Evolutionary conservation across 106 monocot genomes (phyloP).

Genomic region (Acorus gramineus): DNA sequence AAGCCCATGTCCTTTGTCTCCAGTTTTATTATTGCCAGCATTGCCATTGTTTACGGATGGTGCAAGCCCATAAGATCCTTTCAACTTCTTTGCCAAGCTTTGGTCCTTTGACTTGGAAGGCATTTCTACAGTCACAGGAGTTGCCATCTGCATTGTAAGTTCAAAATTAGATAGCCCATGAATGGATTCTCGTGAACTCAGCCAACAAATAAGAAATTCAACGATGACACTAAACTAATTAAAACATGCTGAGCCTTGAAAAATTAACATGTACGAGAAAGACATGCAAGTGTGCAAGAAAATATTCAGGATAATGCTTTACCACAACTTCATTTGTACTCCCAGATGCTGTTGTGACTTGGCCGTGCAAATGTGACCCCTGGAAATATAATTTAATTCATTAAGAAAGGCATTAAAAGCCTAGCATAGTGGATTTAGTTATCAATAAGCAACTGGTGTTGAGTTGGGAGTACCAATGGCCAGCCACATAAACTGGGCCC

Average conservation of each 20-base stretch:
- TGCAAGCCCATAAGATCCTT: constrained; percentile 15
- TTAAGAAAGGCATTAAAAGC: neutral
- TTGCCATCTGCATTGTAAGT: constrained; percentile 6
- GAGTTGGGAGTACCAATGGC: too few species aligned
- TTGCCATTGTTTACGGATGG: constrained; percentile 1
- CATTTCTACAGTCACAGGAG: constrained; percentile 1
- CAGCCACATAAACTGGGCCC: too few species aligned
- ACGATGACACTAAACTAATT: neutral
- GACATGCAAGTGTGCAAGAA: neutral
- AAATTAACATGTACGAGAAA: neutral
- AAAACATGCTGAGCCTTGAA: too few species aligned
- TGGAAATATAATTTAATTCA: neutral
- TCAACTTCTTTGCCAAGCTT: constrained; percentile 10
- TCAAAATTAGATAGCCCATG: neutral
- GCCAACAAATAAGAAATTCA: neutral
- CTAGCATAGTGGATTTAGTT: neutral
- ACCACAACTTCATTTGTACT: constrained; percentile 16
- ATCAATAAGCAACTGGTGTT: neutral
- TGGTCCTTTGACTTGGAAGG: constrained; percentile 7
- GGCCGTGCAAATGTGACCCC: constrained; percentile 10
- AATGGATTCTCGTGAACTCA: neutral
- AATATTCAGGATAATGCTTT: neutral
- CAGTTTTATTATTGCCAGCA: constrained; percentile 1
- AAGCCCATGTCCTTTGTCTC: too few species aligned
- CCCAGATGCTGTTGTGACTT: constrained; percentile 3